Base-by-base conservation (phyloP, 2,329 filamentous ascomycete species). In the Chlorencoelia australis region DNA sequence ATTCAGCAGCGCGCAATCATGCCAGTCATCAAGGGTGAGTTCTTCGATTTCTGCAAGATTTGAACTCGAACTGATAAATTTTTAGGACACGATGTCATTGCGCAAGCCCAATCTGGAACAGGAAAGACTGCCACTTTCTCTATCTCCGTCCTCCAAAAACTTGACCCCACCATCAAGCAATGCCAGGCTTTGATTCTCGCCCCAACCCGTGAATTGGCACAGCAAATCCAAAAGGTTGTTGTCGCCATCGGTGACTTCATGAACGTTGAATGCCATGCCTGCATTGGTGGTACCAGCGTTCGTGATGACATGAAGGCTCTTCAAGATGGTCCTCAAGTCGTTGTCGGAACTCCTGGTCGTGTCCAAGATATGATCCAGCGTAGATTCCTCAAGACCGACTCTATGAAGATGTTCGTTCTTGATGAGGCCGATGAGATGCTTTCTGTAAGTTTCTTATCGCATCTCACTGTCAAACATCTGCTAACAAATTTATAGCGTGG, bases 1-100 rank as follows among this genome's bases (percentile, higher is more conserved):
- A 98, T 98, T 58, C 91, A 98, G 82, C 87, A 94, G 82, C 89
- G 93, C 63, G 91, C 91, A 57, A 98, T 98, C 68, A 94, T 96
- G 83, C 93, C 91, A 61, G 91, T 98, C 63, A 96, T 98, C 75
- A 95, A 96, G 79, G 88, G 85, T 91, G 71, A 64, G 81, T 65
- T 37, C 39, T 36, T 28, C 26, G 29, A 30, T 29, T 6, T 30
- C 35, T 33, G 37, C 34, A 41, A 14, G 27, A 24, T 17, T 43
- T n/a, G n/a, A n/a, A n/a, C n/a, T n/a, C n/a, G n/a, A 15, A 38
- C 44, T 52, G 47, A 55, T 35, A 40, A 19, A 25, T 40, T 38
- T 32, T 9, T 43, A 86, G 85, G 87, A 57, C 87, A 89, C 75
- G 91, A 98, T 79, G 91, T 98, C 60, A 98, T 98, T 65, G 91